A percentile compares a stretch with the other conserved stretches of the same genome.
phyloP scores from a whole-genome alignment of 2,329 filamentous ascomycete genomes.

The Colletotrichum sp. region DNA sequence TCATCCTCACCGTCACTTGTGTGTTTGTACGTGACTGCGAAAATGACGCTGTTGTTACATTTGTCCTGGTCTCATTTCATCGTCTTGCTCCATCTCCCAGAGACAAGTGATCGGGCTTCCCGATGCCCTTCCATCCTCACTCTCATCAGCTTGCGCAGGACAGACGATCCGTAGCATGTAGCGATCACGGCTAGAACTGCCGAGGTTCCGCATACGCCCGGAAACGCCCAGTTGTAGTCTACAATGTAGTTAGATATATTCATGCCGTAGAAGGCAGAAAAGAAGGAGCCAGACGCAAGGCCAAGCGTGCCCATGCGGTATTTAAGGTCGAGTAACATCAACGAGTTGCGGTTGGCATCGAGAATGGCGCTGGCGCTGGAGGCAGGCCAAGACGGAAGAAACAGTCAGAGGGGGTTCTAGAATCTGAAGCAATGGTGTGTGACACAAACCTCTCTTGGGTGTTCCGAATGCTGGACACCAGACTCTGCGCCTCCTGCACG shows the following conservation, averaged over 20 bases:
- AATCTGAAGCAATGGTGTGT: background rate
- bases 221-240: conserved; percentile 86
- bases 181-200: conserved; percentile 76
- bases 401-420: background rate
- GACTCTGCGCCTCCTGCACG: conserved; percentile 91
- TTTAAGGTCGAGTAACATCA: conserved; percentile 98
- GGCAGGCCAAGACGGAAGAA: conserved; percentile 25
- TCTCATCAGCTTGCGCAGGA: conserved; percentile 83
- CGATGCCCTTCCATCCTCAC: conserved; percentile 70
- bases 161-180: conserved; percentile 81
- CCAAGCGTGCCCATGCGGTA: conserved; percentile 95
- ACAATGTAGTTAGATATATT: conserved; percentile 99
- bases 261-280: conserved; percentile 98
- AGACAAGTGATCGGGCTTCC: background rate
- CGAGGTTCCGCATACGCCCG: conserved; percentile 72
- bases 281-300: conserved; percentile 88
- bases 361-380: conserved; percentile 89
- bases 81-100: background rate
- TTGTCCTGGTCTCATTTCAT: background rate
- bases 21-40: background rate
- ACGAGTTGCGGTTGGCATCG: conserved; percentile 94
- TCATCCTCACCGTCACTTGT: background rate
- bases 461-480: conserved; percentile 93
- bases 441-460: conserved; percentile 90
- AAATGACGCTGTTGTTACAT: background rate